Base-by-base conservation (phyloP, 371 early-diverging fungal species). In the Lichtheimia hyalospora region DNA sequence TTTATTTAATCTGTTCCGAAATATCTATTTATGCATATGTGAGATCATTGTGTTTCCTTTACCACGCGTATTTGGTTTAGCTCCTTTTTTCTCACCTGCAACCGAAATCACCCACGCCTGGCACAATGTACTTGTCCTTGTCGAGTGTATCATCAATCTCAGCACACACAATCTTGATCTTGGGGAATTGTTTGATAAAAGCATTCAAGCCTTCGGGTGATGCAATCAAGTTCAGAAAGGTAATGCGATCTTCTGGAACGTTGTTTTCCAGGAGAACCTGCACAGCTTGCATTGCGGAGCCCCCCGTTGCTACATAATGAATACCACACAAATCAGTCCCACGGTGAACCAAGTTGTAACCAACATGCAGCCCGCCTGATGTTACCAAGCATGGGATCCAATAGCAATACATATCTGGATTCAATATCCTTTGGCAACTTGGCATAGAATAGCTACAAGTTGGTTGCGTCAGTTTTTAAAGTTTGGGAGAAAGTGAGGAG, bases 71-170 rank as follows among this genome's bases (percentile, higher is more conserved):
- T 6, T 6, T 34, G 34, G 34, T 34, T 34, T 34, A 34, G 34
- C 34, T 10, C 34, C 8, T 23, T 21, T 40, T 34, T 18, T 15
- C 25, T 59, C 71, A 78, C 79, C 80, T 74, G 77, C 89, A 89
- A 67, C 96, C 96, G 73, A 95, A 96, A 76, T 96, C 96, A 54
- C 97, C 97, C 51, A 95, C 79, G 23, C 97, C 97, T 40, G 97
- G 97, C 15, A 91, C 72, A 64, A 96, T 94, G 65, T 90, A 96
- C 77, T 91, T 89, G 49, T 86, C 77, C 6, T 77, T 87, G 64
- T 96, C 87, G 25, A 96, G 74, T 18, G 90, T 86, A 27, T 71
- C 81, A 74, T 96, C 97, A 21, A 96, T 76, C 55, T 88, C 92
- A 39, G 91, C 93, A 23, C 89, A 88, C 43, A 93, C 85, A 66